Conservation (phyloP, 305 asterid genomes). For the Caryopteris hybrid region DNA sequence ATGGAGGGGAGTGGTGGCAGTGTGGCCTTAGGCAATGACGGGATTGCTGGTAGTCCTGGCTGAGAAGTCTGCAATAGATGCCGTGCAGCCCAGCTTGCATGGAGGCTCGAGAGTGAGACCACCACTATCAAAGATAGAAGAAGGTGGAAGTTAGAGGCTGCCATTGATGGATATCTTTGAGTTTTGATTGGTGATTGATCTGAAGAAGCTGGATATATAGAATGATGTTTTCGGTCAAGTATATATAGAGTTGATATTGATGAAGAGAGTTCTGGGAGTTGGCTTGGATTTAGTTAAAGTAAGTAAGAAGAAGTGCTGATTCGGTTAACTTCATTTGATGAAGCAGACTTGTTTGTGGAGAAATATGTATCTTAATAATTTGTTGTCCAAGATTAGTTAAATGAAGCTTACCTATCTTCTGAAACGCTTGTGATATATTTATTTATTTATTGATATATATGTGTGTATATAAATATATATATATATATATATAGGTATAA, state of each 20-base stretch:
- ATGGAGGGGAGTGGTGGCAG: conserved; percentile 25
- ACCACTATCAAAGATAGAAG: conserved; percentile 11
- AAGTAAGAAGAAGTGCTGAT: neutral
- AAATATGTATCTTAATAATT: too few species aligned
- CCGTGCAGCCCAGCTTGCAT: conserved; percentile 14
- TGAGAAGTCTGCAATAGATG: conserved; percentile 24
- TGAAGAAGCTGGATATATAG: neutral
- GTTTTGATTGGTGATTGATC: neutral
- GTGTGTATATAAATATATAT: too few species aligned
- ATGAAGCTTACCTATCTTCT: conserved; percentile 6
- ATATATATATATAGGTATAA: too few species aligned
- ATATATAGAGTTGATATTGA: neutral
- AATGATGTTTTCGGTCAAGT: neutral
- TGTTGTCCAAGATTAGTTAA: too few species aligned
- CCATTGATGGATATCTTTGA: conserved; percentile 16
- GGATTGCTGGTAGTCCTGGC: conserved; percentile 19
- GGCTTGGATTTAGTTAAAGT: neutral
- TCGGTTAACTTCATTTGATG: conserved; percentile 17
- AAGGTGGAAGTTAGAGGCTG: conserved; percentile 3
- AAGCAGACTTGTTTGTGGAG: neutral
- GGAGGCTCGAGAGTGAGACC: conserved; percentile 19
- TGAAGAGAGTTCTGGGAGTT: neutral
- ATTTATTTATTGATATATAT: too few species aligned
- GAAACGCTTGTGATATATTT: neutral
- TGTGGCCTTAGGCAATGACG: conserved; percentile 25